phyloP scores from a whole-genome alignment of 2,329 filamentous ascomycete genomes.

The Penicillium vulpinum region DNA sequence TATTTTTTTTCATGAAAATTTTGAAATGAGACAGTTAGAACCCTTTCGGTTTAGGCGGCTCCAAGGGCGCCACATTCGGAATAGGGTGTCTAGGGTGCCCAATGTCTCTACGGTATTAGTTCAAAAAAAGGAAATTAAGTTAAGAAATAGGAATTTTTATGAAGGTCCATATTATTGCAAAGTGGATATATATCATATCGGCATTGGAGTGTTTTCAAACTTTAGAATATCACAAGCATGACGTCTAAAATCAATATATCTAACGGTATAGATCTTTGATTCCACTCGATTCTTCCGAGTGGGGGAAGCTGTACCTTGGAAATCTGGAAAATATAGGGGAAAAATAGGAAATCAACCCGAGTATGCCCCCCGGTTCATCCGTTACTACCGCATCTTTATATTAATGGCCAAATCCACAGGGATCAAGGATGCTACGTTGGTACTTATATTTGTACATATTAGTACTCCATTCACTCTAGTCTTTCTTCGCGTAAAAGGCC shows the following conservation, averaged over 20 bases:
- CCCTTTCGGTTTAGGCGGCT: slow-evolving; percentile 3
- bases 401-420: slow-evolving; percentile 8
- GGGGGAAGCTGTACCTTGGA: background rate
- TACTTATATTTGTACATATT: background rate
- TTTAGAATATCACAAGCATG: no score
- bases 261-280: slow-evolving; percentile 2
- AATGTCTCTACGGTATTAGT: background rate
- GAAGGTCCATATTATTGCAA: background rate
- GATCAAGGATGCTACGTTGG: background rate
- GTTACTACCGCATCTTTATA: slow-evolving; percentile 15
- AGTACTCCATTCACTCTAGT: background rate
- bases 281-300: background rate
- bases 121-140: background rate
- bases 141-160: background rate
- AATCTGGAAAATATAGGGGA: background rate
- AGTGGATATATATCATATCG: slow-evolving; percentile 4
- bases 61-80: slow-evolving; percentile 5
- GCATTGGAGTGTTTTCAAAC: background rate
- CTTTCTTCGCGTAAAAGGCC: background rate
- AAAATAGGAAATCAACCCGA: background rate
- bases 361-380: slow-evolving; percentile 11
- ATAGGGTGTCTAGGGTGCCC: background rate
- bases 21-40: slow-evolving; percentile 7
- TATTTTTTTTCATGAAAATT: slow-evolving; percentile 7
- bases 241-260: no score